Percentiles rank a stretch among this genome's conserved stretches.
Conservation (phyloP, 345 rosid species). For the Syzygium oleosum region DNA sequence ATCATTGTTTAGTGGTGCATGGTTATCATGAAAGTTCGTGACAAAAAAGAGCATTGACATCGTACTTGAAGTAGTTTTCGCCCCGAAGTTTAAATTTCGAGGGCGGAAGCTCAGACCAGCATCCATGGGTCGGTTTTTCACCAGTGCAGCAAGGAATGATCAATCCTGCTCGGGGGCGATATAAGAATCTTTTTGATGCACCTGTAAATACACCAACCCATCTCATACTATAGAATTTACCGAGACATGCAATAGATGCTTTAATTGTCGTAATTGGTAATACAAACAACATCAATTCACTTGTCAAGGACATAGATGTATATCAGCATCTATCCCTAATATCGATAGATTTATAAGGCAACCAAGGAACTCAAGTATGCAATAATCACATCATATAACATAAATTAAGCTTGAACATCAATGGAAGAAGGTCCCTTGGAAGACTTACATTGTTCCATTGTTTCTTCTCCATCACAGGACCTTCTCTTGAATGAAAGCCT, state of each 20-base stretch:
- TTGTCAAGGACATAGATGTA: not conserved
- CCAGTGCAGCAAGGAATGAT: conserved; percentile 28
- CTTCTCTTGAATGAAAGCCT: conserved; percentile 58
- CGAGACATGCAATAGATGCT: not conserved
- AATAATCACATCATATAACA: not conserved
- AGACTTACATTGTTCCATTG: conserved; percentile 34
- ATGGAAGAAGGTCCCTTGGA: not conserved
- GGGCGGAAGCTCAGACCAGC: conserved; percentile 67
- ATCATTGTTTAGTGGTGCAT: not conserved
- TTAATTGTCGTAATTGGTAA: not conserved
- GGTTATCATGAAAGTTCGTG: not conserved
- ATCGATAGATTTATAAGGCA: not conserved
- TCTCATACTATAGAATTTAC: not conserved
- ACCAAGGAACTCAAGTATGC: not conserved
- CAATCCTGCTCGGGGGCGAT: conserved; percentile 54
- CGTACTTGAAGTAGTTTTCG: conserved; percentile 61
- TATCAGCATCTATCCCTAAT: not conserved
- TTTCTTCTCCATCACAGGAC: conserved; percentile 63
- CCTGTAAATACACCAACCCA: conserved; percentile 21
- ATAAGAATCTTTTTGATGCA: conserved; percentile 45
- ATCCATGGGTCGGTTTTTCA: conserved; percentile 38
- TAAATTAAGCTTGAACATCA: not conserved
- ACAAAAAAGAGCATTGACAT: not conserved
- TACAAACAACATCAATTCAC: not conserved
- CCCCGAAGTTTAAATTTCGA: conserved; percentile 64